phyloP scores from a whole-genome alignment of 306 rosid genomes.

The Vigna trinervia region DNA sequence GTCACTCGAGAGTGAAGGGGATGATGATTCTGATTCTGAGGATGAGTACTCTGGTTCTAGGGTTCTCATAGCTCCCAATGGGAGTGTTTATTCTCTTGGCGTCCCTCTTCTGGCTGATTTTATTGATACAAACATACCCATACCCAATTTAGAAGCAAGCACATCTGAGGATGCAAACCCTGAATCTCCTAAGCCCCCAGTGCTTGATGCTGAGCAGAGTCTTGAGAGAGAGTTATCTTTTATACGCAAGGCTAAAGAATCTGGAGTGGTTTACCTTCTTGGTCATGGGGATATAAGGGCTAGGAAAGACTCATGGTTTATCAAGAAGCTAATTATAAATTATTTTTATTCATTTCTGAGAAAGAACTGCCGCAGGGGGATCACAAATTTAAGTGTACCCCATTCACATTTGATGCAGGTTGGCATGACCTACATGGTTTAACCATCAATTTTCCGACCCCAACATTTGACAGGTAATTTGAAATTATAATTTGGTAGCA shows the following conservation, averaged over 20 bases:
- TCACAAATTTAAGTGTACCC: slow-evolving; percentile 88
- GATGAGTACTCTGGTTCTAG: slow-evolving; percentile 60
- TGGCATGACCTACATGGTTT: slow-evolving; percentile 96
- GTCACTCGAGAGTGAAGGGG: slow-evolving; percentile 91
- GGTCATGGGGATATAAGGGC: slow-evolving; percentile 98
- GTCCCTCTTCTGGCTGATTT: slow-evolving; percentile 81
- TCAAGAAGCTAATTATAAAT: slow-evolving; percentile 84
- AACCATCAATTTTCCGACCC: slow-evolving; percentile 53
- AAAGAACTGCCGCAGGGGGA: slow-evolving; percentile 91
- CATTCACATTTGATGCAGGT: slow-evolving; percentile 96
- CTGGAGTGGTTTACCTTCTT: slow-evolving; percentile 93
- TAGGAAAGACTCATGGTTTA: slow-evolving; percentile 90
- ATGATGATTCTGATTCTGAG: slow-evolving; percentile 71
- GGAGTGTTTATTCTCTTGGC: slow-evolving; percentile 89
- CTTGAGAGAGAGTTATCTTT: slow-evolving; percentile 89
- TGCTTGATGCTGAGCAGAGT: slow-evolving; percentile 79
- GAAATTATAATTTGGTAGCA: slow-evolving; percentile 22
- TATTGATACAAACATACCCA: slow-evolving; percentile 45
- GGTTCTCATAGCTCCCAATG: slow-evolving; percentile 87
- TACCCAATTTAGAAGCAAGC: slow-evolving; percentile 63
- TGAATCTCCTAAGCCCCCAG: slow-evolving; percentile 53
- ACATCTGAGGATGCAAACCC: slow-evolving; percentile 62
- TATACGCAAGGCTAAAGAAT: slow-evolving; percentile 86
- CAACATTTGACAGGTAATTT: slow-evolving; percentile 29
- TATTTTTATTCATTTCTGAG: slow-evolving; percentile 89